Base-by-base conservation (phyloP, 2,329 filamentous ascomycete genomes). In the Uncinocarpus reesii region DNA sequence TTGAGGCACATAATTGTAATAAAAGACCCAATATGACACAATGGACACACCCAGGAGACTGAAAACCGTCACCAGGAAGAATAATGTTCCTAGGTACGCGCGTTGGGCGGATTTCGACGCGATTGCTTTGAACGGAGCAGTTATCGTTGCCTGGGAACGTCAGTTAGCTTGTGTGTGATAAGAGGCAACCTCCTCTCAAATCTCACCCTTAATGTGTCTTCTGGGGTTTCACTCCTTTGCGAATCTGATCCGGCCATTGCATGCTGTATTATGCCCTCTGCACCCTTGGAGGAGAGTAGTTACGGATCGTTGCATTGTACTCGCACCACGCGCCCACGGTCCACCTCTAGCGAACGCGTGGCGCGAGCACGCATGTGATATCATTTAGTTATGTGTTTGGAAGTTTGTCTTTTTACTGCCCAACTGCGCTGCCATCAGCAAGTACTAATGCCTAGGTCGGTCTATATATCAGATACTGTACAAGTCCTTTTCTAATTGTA, bases 1-100 rank as follows among this genome's bases (percentile, higher is more conserved):
- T 45, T 78, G 74, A 0, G 83, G 83, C 18, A 86, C 77, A 65
- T 80, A 84, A 52, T 73, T 75, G 63, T 75, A 73, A 68, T 86
- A 86, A 67, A 86, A 85, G 15, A 81, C 65, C 29, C 71, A 69
- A 60, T 85, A 86, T 28, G 80, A 79, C 32, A 77, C 59, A 5
- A 74, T 65, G 4, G 82, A 80, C 16, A 79, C 62, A 31, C 69
- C 71, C 36, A 83, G 65, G 43, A 86, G 73, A 34, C 76, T 54
- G 13, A 74, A 55, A 2, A 75, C 74, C 18, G 79, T 71, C 43
- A 67, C 55, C 38, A 75, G 60, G 54, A 80, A 68, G 20, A 83
- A 70, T 11, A 74, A 54, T 11, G 73, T 78, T 50, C 77, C 77
- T 41, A 86, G 63, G 60, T 85, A 86, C 24, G 79, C 76, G 57